phyloP scores from a whole-genome alignment of 805 yeast genomes.

The Clavispora phyllophila region DNA sequence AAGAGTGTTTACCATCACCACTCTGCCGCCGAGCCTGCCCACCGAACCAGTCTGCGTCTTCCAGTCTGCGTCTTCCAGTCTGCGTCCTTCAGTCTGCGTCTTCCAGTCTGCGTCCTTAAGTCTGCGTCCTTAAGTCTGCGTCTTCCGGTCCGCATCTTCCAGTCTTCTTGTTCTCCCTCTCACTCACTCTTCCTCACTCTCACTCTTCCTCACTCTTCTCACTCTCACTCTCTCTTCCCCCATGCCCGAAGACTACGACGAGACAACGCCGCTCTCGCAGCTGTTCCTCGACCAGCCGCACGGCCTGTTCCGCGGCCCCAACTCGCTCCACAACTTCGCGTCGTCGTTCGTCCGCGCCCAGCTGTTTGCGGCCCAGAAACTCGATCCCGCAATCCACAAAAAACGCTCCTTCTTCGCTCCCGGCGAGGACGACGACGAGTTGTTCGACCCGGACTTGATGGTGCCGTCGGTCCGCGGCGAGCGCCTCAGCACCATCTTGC shows the following conservation, averaged over 20 bases:
- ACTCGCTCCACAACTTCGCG: conserved; percentile 74
- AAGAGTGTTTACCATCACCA: conserved; percentile 1
- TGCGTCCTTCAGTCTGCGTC: too few relatives aligned
- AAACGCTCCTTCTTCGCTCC: conserved; percentile 54
- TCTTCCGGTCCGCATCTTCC: too few relatives aligned
- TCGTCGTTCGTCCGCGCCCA: conserved; percentile 77
- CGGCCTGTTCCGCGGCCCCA: conserved; percentile 59
- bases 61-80: too few relatives aligned
- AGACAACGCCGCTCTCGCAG: neutral
- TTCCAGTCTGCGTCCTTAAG: too few relatives aligned
- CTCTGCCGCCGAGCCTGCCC: too few relatives aligned
- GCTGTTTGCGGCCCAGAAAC: conserved; percentile 39
- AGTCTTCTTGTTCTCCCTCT: too few relatives aligned
- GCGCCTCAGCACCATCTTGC: conserved; percentile 53
- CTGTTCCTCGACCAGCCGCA: conserved; percentile 31
- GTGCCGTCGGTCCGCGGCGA: conserved; percentile 64
- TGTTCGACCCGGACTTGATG: conserved; percentile 63
- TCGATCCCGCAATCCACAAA: conserved; percentile 52
- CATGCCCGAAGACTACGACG: neutral
- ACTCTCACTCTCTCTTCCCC: too few relatives aligned
- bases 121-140: too few relatives aligned
- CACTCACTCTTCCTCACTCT: too few relatives aligned
- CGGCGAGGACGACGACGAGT: conserved; percentile 47
- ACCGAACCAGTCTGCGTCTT: too few relatives aligned
- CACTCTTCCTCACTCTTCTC: too few relatives aligned